A percentile compares a stretch with the other conserved stretches of the same genome.
These are phyloP conservation scores for Colletotrichum sp. DNA, from an alignment of 2,329 filamentous ascomycete genomes.

Conservation along the genomic window DNA sequence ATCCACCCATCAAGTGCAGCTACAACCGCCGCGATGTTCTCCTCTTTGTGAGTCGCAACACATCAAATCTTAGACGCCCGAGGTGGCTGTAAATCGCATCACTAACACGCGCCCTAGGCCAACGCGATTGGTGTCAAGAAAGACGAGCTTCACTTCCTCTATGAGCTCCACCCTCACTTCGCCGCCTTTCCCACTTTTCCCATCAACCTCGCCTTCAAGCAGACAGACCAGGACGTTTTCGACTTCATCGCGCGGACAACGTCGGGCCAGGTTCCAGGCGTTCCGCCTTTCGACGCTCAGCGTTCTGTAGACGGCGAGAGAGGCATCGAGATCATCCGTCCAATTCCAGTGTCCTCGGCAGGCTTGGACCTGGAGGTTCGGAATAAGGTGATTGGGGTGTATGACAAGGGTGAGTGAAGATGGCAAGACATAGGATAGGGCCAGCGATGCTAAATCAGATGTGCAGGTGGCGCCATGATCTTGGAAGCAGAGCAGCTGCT, in stretches of 20 bases:
- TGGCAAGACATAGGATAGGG: neutral
- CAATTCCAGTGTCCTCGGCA: constrained; percentile 38
- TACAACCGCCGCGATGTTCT: constrained; percentile 49
- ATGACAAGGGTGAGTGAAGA: constrained; percentile 40
- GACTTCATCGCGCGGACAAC: constrained; percentile 43
- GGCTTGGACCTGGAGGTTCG: constrained; percentile 43
- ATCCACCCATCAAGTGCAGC: constrained; percentile 41
- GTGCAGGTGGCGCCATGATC: constrained; percentile 42
- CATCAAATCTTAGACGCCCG: neutral
- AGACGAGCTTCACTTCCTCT: constrained; percentile 47
- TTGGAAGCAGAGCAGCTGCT: constrained; percentile 43
- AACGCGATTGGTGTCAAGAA: constrained; percentile 41
- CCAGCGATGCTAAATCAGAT: neutral
- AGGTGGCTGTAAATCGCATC: neutral
- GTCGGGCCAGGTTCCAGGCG: constrained; percentile 37
- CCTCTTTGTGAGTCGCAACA: constrained; percentile 35
- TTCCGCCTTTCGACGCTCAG: constrained; percentile 43
- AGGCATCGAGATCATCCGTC: constrained; percentile 40
- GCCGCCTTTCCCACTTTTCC: constrained; percentile 52
- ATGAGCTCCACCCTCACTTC: constrained; percentile 48
- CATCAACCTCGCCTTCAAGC: constrained; percentile 49
- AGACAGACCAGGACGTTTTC: constrained; percentile 48
- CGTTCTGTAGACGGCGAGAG: constrained; percentile 47
- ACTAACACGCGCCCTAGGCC: constrained; percentile 29
- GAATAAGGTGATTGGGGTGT: constrained; percentile 45